Percentiles rank a stretch among this genome's conserved stretches.
These are phyloP conservation scores for Leucosporidium creatinivorum DNA, from an alignment of 768 basidiomycete species.

Conservation along the genomic window DNA sequence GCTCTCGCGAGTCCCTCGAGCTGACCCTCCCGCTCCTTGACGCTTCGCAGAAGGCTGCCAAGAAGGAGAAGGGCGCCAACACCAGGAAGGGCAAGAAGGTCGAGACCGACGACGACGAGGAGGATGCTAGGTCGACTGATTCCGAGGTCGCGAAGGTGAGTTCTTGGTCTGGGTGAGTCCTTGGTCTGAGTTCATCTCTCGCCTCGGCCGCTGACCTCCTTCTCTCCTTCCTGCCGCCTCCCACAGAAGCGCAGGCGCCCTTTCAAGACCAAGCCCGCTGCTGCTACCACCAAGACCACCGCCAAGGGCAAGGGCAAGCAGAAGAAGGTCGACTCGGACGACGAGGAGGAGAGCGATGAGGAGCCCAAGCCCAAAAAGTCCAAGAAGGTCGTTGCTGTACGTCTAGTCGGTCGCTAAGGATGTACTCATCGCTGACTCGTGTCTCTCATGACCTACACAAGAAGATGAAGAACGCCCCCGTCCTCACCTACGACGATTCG, in stretches of 20 bases:
- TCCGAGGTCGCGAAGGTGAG: background rate
- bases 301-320: constrained; percentile 6
- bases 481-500: no score
- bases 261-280: no score
- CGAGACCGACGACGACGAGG: background rate
- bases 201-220: background rate
- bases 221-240: no score
- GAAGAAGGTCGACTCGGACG: background rate
- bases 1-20: background rate
- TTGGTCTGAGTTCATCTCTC: background rate
- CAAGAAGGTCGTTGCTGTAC: background rate
- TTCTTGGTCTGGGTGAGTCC: no score
- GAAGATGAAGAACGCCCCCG: no score
- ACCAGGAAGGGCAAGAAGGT: constrained; percentile 2
- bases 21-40: background rate
- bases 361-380: background rate
- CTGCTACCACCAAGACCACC: background rate
- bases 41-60: background rate
- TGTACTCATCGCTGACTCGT: no score
- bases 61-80: background rate
- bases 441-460: no score
- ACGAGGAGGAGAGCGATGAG: background rate
- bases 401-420: no score
- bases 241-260: no score
- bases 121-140: background rate